Evolutionary conservation across 108 stramenopile species (phyloP), one percentile per base, ranked within the genome.

Genomic region (Conticribra weissflogii): DNA sequence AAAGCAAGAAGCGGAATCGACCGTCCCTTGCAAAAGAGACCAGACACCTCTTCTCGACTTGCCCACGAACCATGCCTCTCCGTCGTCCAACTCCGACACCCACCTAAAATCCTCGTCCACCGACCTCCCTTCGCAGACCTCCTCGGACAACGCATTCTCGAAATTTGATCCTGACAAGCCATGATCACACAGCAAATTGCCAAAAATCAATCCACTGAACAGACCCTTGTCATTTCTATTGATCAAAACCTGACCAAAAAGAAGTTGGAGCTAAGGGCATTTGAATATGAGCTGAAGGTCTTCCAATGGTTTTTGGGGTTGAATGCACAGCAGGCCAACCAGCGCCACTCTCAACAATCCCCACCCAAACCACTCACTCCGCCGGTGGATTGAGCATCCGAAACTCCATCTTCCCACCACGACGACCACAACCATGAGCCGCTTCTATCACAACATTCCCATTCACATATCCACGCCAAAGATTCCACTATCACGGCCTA

Each of bases 151-250:
- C 60, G 67, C 23, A 68, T 68, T 28, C 33, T 29, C n/a, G 67
- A 76, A 63, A 68, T 76, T 16, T 45, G 58, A 68, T 57, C 32
- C 2, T n/a, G 50, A 58, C 49, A 52, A 67, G 19, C 53, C 23
- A 33, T 36, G 19, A 54, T 76, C 0, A 31, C 59, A 30, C 25
- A 63, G 32, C 17, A 46, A 30, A 68, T 76, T n/a, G n/a, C 66
- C 27, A 62, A 76, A 62, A 76, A 76, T 47, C 59, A 62, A 52
- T 49, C 49, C 45, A 76, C 68, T 22, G 66, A 76, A 62, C 57
- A 67, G 16, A 76, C 75, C 4, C 51, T 76, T 17, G 51, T 76
- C 36, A 54, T 44, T 34, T 66, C 75, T 4, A 68, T 76, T 63
- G 75, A 76, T 63, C 59, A 50, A 34, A 76, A 76, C 44, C 46